A percentile compares a stretch with the other conserved stretches of the same genome.
These are phyloP conservation scores for Zangia roseola DNA, from an alignment of 768 basidiomycete species.

Conservation along the genomic window DNA sequence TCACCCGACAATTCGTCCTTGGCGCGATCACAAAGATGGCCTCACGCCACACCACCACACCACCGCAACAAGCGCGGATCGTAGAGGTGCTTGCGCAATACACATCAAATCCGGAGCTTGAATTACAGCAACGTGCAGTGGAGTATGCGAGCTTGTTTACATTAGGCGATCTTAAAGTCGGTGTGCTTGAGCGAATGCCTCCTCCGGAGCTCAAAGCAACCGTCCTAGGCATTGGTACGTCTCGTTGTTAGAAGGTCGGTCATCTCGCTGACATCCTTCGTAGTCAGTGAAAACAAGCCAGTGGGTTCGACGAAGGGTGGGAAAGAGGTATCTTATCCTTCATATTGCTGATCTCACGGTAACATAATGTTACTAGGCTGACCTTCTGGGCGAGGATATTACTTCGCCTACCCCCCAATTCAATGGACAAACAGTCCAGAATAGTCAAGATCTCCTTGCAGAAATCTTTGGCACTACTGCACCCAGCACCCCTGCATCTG, in stretches of 20 bases:
- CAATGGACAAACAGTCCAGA: constrained; percentile 48
- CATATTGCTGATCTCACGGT: neutral
- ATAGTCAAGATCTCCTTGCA: constrained; percentile 84
- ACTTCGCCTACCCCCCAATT: constrained; percentile 39
- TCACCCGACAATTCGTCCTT: constrained; percentile 90
- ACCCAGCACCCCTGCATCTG: constrained; percentile 24
- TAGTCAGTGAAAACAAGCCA: constrained; percentile 94
- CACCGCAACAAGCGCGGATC: constrained; percentile 74
- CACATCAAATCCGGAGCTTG: constrained; percentile 86
- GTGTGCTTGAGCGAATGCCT: constrained; percentile 98
- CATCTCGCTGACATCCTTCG: constrained; percentile 2
- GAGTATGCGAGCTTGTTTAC: constrained; percentile 89
- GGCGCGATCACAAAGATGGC: constrained; percentile 88
- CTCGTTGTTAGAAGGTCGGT: neutral
- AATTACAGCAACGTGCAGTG: constrained; percentile 93
- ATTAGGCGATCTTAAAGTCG: constrained; percentile 70
- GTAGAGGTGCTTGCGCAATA: constrained; percentile 75
- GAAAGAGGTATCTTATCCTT: constrained; percentile 53
- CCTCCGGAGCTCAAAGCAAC: constrained; percentile 97
- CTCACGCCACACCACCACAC: constrained; percentile 67
- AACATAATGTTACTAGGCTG: constrained; percentile 40
- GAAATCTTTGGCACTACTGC: constrained; percentile 80
- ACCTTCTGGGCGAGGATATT: constrained; percentile 83
- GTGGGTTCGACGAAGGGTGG: constrained; percentile 85
- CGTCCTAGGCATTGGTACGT: constrained; percentile 86